Percentiles rank a stretch among this genome's conserved stretches.
These are phyloP conservation scores for Leishmania martiniquensis DNA, from an alignment of 208 protist genomes.

Conservation along the genomic window DNA sequence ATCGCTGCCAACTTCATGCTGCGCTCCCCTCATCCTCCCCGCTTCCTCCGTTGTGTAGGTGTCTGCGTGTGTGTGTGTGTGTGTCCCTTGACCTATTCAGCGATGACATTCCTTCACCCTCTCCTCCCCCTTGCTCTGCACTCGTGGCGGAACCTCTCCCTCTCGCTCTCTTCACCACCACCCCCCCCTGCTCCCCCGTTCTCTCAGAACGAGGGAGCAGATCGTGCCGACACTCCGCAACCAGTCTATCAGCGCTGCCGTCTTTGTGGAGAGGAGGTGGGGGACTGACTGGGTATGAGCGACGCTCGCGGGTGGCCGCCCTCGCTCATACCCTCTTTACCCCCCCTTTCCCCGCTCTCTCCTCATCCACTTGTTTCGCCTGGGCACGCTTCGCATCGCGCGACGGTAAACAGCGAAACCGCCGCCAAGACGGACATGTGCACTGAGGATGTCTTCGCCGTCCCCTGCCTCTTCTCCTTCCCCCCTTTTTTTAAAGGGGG, in stretches of 20 bases:
- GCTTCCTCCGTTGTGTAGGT: not conserved
- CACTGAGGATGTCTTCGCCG: not conserved
- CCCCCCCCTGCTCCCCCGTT: not conserved
- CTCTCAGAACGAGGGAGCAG: not conserved
- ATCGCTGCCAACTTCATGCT: not conserved
- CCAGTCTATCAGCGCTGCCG: not conserved
- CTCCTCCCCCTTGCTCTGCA: not conserved
- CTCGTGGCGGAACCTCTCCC: not conserved
- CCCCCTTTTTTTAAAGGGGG: not conserved
- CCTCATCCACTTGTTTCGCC: not conserved
- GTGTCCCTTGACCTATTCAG: not conserved
- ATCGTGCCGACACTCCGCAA: not conserved
- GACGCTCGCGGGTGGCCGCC: not conserved
- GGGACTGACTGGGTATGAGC: not conserved
- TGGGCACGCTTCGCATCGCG: not conserved
- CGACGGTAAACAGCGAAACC: not conserved
- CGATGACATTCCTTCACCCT: not conserved
- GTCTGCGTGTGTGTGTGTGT: not conserved
- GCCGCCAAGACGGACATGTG: not conserved
- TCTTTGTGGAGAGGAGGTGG: not conserved
- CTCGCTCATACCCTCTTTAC: not conserved
- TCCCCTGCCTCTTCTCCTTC: not conserved
- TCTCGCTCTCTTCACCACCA: too few species aligned
- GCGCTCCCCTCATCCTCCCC: constrained; percentile 13
- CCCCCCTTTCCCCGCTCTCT: not conserved